These are phyloP conservation scores for Fusarium vanettenii DNA, from an alignment of 2,329 filamentous ascomycete genomes.

Conservation along the genomic window DNA sequence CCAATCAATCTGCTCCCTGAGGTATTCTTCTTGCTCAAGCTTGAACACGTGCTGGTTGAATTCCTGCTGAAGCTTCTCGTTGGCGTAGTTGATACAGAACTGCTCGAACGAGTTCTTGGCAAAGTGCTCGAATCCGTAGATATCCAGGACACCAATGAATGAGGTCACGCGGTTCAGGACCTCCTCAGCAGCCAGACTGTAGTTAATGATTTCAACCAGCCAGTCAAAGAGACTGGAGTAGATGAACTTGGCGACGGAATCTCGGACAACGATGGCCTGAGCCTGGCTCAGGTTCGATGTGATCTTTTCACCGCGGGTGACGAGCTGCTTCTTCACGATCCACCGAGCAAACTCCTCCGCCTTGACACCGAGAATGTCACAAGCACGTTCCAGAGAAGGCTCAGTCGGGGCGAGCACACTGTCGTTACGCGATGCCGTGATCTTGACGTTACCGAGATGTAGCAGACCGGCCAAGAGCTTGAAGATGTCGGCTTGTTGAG, in stretches of 20 bases:
- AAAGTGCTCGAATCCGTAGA: constrained; percentile 99
- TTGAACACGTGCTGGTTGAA: constrained; percentile 99
- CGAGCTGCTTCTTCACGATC: constrained; percentile 98
- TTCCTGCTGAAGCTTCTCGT: constrained; percentile 98
- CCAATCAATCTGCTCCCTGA: constrained; percentile 97
- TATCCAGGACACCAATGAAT: constrained; percentile 99
- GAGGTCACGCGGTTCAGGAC: constrained; percentile 84
- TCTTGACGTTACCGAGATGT: constrained; percentile 97
- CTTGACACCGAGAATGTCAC: constrained; percentile 88
- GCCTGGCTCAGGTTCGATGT: constrained; percentile 94
- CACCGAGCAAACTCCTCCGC: constrained; percentile 90
- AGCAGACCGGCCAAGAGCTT: constrained; percentile 88
- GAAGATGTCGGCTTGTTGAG: constrained; percentile 87
- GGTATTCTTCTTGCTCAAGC: constrained; percentile 97
- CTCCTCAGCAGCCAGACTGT: constrained; percentile 87
- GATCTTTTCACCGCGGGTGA: constrained; percentile 97
- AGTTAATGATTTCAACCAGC: constrained; percentile 98
- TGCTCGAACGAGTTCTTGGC: constrained; percentile 99
- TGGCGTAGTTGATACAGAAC: constrained; percentile 99
- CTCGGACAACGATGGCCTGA: constrained; percentile 92
- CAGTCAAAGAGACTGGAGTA: constrained; percentile 99
- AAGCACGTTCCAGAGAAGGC: constrained; percentile 84
- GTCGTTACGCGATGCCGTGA: constrained; percentile 88
- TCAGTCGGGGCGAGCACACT: constrained; percentile 85
- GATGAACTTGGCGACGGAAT: constrained; percentile 98